phyloP scores from a whole-genome alignment of 2,329 filamentous ascomycete species.

The Eutypella sp. region DNA sequence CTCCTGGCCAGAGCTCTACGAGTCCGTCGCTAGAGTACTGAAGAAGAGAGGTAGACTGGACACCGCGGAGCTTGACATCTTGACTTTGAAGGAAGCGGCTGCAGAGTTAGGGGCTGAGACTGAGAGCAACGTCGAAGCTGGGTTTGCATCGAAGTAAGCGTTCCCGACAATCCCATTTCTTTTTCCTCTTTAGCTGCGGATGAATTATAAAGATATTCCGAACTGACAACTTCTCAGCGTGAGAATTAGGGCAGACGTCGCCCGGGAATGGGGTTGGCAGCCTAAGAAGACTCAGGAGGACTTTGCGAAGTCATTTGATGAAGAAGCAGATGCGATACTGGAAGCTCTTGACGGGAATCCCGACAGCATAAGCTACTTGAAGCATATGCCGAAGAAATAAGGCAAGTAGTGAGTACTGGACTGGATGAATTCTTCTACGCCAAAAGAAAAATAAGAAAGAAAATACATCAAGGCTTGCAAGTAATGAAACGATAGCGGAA shows the following conservation, averaged over 20 bases:
- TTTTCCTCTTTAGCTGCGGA: not conserved
- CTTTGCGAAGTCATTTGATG: not conserved
- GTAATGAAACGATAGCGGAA: too few relatives aligned
- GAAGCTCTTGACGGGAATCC: not conserved
- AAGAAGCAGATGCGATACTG: not conserved
- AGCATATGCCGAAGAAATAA: not conserved
- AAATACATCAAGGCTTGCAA: too few relatives aligned
- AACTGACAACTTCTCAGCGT: not conserved
- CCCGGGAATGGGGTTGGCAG: not conserved
- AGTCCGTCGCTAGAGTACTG: conserved; percentile 28
- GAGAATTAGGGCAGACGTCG: not conserved
- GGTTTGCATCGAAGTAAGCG: not conserved
- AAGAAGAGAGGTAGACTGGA: not conserved
- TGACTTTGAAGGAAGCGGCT: not conserved
- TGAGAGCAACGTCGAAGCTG: not conserved
- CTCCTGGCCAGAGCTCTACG: conserved; percentile 34
- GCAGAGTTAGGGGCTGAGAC: not conserved
- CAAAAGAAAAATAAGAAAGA: too few relatives aligned
- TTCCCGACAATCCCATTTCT: too few relatives aligned
- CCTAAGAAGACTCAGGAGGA: not conserved
- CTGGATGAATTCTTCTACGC: too few relatives aligned
- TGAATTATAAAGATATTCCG: not conserved
- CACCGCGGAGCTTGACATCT: not conserved
- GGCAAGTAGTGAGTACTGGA: too few relatives aligned
- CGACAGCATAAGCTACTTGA: not conserved